A percentile compares a stretch with the other conserved stretches of the same genome.
Conservation (phyloP, 2,329 filamentous ascomycete species). For the Paecilomyces variotii region DNA sequence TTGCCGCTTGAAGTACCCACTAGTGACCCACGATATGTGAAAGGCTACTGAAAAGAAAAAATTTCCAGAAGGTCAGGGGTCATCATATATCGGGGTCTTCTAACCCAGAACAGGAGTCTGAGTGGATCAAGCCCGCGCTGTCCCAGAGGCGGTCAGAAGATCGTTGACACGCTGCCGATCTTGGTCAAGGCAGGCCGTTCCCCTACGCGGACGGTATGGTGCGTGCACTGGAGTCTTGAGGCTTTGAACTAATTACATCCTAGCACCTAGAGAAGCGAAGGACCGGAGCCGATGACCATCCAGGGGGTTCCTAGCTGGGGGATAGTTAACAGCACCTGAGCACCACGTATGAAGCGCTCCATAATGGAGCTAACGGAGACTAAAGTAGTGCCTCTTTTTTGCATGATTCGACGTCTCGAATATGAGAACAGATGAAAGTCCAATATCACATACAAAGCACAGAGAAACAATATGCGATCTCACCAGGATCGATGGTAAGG, state of each 20-base stretch:
- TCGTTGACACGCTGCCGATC: background rate
- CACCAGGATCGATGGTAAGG: background rate
- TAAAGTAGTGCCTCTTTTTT: background rate
- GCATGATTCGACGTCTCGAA: background rate
- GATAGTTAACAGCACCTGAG: background rate
- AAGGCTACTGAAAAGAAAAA: constrained; percentile 8
- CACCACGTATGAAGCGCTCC: background rate
- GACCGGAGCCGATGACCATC: background rate
- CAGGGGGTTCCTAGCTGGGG: background rate
- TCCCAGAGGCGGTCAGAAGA: constrained; percentile 1
- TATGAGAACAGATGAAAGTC: background rate
- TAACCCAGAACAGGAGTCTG: constrained; percentile 3
- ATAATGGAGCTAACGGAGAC: background rate
- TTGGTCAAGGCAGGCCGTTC: background rate
- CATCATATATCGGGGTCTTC: constrained; percentile 1
- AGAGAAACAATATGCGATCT: background rate
- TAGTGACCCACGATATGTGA: constrained; percentile 8
- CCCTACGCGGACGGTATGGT: background rate
- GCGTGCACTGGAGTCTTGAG: background rate
- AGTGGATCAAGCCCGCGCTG: constrained; percentile 2
- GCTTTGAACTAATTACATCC: background rate
- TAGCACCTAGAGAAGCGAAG: too few relatives aligned
- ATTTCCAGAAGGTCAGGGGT: constrained; percentile 16
- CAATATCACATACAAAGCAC: background rate
- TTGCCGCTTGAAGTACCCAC: constrained; percentile 8